A percentile compares a stretch with the other conserved stretches of the same genome.
Evolutionary conservation across 169 alveolate genomes (phyloP).

Genomic region (Plasmodium coatneyi): DNA sequence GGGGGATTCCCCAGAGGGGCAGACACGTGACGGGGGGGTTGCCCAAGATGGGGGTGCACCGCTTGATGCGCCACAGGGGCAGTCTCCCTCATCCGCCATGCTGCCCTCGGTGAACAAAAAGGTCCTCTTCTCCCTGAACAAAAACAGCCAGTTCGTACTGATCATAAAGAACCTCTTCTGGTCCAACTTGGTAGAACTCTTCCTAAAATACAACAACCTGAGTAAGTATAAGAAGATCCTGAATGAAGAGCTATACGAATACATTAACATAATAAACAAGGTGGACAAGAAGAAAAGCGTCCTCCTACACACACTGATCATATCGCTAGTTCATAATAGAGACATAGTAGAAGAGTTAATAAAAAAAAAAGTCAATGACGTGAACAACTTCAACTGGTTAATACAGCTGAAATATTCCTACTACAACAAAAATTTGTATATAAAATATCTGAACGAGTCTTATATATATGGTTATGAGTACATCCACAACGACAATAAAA

Average conservation of each 20-base stretch:
- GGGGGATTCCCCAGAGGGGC: background rate
- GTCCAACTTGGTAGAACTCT: conserved; percentile 55
- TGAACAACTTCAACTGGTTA: conserved; percentile 67
- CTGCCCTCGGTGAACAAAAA: conserved; percentile 24
- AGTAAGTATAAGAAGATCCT: conserved; percentile 43
- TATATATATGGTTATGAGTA: conserved; percentile 98
- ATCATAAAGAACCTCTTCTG: conserved; percentile 65
- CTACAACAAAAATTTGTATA: conserved; percentile 60
- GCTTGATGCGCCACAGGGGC: background rate
- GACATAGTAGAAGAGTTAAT: conserved; percentile 68
- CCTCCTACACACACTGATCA: conserved; percentile 61
- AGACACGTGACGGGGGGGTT: background rate
- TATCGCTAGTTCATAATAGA: conserved; percentile 70
- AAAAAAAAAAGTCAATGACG: conserved; percentile 54
- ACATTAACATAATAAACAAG: conserved; percentile 48
- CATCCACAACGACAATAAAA: conserved; percentile 95
- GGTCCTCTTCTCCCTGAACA: conserved; percentile 34
- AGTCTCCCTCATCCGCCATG: background rate
- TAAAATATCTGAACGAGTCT: conserved; percentile 74
- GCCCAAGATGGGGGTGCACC: background rate
- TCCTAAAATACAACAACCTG: conserved; percentile 62
- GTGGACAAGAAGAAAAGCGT: conserved; percentile 71
- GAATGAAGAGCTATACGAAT: conserved; percentile 70
- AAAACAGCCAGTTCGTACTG: conserved; percentile 65
- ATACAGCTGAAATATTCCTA: conserved; percentile 65